Base-by-base conservation (phyloP, 2,329 filamentous ascomycete genomes). In the Cladobotryum mycophilum region DNA sequence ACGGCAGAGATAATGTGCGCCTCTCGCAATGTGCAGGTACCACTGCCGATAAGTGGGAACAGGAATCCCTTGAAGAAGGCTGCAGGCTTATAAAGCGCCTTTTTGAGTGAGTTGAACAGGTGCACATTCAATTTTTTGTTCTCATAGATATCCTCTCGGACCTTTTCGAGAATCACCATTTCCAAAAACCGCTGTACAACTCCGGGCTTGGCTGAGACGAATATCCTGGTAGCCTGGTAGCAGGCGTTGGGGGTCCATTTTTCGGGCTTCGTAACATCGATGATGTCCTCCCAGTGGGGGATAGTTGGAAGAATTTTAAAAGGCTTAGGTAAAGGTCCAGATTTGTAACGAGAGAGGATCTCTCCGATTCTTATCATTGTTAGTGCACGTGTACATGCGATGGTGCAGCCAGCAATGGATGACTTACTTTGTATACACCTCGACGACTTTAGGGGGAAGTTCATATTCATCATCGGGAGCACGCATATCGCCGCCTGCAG, bases 41-140 rank as follows among this genome's bases (percentile, higher is more conserved):
- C 88, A 46, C 84, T 87, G 8, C 81, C 81, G 9, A 96, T 84
- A 15, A 99, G 79, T 1, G 93, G 93, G 65, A 97, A 97, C 14
- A 99, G 76, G 59, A 99, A 83, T 4, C 91, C 93, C 68, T 96
- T 96, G 80, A 99, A 99, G 71, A 95, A 99, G 15, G 91, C 90
- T 0, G 89, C 86, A 6, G 93, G 93, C 68, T 96, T 95, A 75
- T 96, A 96, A 13, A 96, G 78, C 7, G 82, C 83, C 67, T 96
- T 96, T 72, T 96, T 96, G 51, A 99, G 75, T 0, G 89, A 64
- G 61, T 95, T 92, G 79, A 96, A 99, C 7, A 97, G 76, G 67
- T 99, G 93, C 0, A 96, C 86, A 63, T 96, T 96, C 52, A 99
- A 78, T 67, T 96, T 96, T 70, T 93, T 93, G 56, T 85, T 90